A percentile compares a stretch with the other conserved stretches of the same genome.
phyloP scores from a whole-genome alignment of 106 monocot genomes.

The Narthecium ossifragum region DNA sequence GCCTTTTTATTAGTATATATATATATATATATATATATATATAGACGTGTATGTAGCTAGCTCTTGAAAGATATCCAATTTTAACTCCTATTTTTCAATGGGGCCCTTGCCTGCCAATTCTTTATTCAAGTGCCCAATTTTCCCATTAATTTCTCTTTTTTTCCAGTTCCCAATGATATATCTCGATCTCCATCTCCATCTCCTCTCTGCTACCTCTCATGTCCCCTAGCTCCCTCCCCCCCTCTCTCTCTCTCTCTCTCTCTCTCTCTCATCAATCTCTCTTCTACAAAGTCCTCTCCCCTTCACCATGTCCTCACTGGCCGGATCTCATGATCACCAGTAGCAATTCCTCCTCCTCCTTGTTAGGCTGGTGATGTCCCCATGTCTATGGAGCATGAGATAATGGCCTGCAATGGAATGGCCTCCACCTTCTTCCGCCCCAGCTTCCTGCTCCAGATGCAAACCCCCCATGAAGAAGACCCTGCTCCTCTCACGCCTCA shows the following conservation, averaged over 20 bases:
- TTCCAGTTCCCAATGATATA: constrained; percentile 12
- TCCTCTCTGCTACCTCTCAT: constrained; percentile 1
- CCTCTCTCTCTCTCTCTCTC: neutral
- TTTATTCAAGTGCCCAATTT: too few species aligned
- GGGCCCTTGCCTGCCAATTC: too few species aligned
- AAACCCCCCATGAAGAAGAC: constrained; percentile 33
- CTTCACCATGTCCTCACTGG: constrained; percentile 11
- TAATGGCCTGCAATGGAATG: constrained; percentile 62
- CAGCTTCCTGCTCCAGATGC: constrained; percentile 64
- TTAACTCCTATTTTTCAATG: too few species aligned
- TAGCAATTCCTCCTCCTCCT: neutral
- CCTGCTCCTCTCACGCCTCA: constrained; percentile 27
- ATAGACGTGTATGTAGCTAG: too few species aligned
- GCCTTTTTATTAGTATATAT: too few species aligned
- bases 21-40: too few species aligned
- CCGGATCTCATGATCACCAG: neutral
- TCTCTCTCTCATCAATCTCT: constrained; percentile 4
- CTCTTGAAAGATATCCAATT: too few species aligned
- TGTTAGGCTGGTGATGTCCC: neutral
- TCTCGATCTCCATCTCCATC: constrained; percentile 10
- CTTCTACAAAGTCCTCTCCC: neutral
- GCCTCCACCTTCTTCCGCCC: constrained; percentile 65
- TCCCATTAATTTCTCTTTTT: constrained; percentile 5
- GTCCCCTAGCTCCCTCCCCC: neutral
- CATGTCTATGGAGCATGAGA: constrained; percentile 16